Conservation (phyloP, 169 alveolate genomes). For the Plasmodium berghei region DNA sequence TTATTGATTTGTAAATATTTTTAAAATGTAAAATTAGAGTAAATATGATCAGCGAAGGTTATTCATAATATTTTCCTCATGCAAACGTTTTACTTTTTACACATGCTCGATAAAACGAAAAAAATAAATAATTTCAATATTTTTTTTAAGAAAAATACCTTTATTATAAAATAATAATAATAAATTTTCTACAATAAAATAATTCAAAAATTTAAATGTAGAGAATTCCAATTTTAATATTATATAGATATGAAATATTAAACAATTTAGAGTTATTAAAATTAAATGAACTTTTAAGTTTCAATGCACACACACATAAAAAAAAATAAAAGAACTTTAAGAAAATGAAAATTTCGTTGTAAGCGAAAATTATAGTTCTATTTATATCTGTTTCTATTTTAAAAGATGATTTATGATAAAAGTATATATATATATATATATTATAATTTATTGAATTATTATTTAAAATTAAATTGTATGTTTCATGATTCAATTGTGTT, state of each 20-base stretch:
- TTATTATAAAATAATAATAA: conserved; percentile 5
- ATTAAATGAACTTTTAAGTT: not conserved
- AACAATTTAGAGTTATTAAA: not conserved
- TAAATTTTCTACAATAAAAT: not conserved
- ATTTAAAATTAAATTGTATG: too few species aligned
- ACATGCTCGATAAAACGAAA: conserved; percentile 20
- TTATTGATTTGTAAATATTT: too few species aligned
- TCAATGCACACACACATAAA: not conserved
- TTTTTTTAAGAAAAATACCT: not conserved
- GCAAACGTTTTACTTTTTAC: conserved; percentile 23
- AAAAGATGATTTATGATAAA: too few species aligned
- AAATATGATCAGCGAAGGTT: conserved; percentile 39
- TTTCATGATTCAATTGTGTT: too few species aligned
- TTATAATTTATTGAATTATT: too few species aligned
- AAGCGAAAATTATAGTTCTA: too few species aligned
- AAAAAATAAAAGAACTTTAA: conserved; percentile 10
- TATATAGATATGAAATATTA: conserved; percentile 4
- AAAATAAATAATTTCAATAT: conserved; percentile 11
- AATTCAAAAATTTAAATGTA: not conserved
- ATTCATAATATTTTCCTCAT: conserved; percentile 37
- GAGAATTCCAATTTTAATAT: not conserved
- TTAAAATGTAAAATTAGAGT: conserved; percentile 22
- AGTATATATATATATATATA: too few species aligned
- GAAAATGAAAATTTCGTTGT: not conserved
- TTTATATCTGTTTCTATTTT: too few species aligned